Base-by-base conservation (phyloP, 495 filamentous ascomycete species). In the Penicillium samsonianum region DNA sequence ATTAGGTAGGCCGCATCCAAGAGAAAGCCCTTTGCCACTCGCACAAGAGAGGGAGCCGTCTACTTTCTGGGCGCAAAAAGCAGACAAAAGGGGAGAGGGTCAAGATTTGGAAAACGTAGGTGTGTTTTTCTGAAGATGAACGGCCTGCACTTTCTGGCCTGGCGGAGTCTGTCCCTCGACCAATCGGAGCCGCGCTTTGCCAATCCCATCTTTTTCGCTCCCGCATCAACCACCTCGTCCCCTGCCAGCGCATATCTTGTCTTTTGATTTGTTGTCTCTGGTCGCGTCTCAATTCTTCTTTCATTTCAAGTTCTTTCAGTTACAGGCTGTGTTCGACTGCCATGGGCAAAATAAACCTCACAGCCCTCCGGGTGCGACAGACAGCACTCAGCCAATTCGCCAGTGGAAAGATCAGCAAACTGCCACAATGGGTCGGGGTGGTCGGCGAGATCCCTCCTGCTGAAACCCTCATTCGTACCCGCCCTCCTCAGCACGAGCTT, bases 361-460 rank as follows among this genome's bases (percentile, higher is more conserved):
- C 84, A 62, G 80, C 91, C 56, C 77, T 89, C 50, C 84, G 87
- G 57, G 90, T 95, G 52, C 83, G 86, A 74, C 81, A 86, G 67
- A 83, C 82, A 14, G 85, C 87, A 30, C 68, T 83, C 30, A 78
- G 77, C 50, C 78, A 83, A 63, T 73, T 86, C 47, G 78, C 82
- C 40, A 74, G 76, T 43, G 72, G 72, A 55, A 77, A 82, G 59
- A 74, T 78, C 47, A 62, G 55, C 7, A 61, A 63, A 26, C 71
- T 84, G 42, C 92, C 93, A 7, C 73, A 83, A 61, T 98, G 94
- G 95, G 86, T 88, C 67, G 72, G 84, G 35, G 87, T 87, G 10
- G 70, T 98, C 43, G 77, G 80, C 51, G 75, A 83, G 47, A 86
- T 94, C 53, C 92, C 93, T 16, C 93, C 94, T 1, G 74, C 90